Evolutionary conservation across 768 basidiomycete species (phyloP), one percentile per base, ranked within the genome.

Genomic region (Kwoniella bestiolae): DNA sequence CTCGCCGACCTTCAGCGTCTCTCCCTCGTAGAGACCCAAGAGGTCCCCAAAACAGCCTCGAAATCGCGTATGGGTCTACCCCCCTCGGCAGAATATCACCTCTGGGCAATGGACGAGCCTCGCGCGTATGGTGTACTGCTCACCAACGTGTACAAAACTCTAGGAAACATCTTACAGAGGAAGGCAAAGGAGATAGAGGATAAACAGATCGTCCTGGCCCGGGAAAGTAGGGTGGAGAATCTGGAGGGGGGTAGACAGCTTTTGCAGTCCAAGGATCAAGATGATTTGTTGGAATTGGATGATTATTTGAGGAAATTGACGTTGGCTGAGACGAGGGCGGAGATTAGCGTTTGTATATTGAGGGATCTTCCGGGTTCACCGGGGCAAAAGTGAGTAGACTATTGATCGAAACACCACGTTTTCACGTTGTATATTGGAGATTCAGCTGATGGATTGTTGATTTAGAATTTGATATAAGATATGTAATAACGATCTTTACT

Each of bases 101-200:
- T 97, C 32, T 98, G 95, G 95, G 92, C 90, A 79, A 90, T 96
- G 56, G 92, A 97, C 82, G 85, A 91, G 8, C 83, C 86, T 35
- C 91, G 92, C 77, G 90, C 91, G 9, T 92, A 91, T 74, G 87
- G 89, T 23, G 84, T 88, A 11, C 84, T 96, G 23, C 83, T 95
- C 16, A 86, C 86, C 31, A 87, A 87, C 69, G 83, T 94, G 35
- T 94, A 94, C 85, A 95, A 97, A 82, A 92, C 91, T 0, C 77
- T 98, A 59, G 92, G 86, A 78, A 98, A 99, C 79, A 88, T 96
- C 67, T 84, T 87, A 29, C 84, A 85, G 72, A 86, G 93, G 52
- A 85, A 89, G 66, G 85, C 87, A 66, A 86, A 88, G 4, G 94
- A 98, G 77, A 82, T 86, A 65, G 89, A 90, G 64, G 86, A 86